Evolutionary conservation across 345 rosid species (phyloP).

Genomic region (Brassica napus): Da-Ae NC_063435.1:6441501-6442000

Average conservation of each 20-base stretch:
- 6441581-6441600: slow-evolving; percentile 99
- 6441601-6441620: slow-evolving; percentile 94
- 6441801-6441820: slow-evolving; percentile 18
- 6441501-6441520: slow-evolving; percentile 28
- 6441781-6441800: slow-evolving; percentile 36
- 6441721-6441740: slow-evolving; percentile 66
- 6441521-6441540: slow-evolving; percentile 17
- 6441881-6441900: slow-evolving; percentile 49
- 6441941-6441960: slow-evolving; percentile 15
- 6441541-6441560: slow-evolving; percentile 54
- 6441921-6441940: slow-evolving; percentile 28
- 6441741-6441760: slow-evolving; percentile 7
- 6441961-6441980: slow-evolving; percentile 32
- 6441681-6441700: slow-evolving; percentile 90
- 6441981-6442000: slow-evolving; percentile 47
- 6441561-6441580: slow-evolving; percentile 88
- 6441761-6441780: slow-evolving; percentile 34
- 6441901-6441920: slow-evolving; percentile 38
- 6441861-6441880: slow-evolving; percentile 90
- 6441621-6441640: slow-evolving; percentile 80
- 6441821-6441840: slow-evolving; percentile 66
- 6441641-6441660: slow-evolving; percentile 89
- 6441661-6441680: slow-evolving; percentile 93
- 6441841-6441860: slow-evolving; percentile 53
- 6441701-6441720: slow-evolving; percentile 84